Percentiles rank a stretch among this genome's conserved stretches.
These are phyloP conservation scores for Pseudocercospora crystallina DNA, from an alignment of 2,329 filamentous ascomycete genomes.

Conservation along the genomic window DNA sequence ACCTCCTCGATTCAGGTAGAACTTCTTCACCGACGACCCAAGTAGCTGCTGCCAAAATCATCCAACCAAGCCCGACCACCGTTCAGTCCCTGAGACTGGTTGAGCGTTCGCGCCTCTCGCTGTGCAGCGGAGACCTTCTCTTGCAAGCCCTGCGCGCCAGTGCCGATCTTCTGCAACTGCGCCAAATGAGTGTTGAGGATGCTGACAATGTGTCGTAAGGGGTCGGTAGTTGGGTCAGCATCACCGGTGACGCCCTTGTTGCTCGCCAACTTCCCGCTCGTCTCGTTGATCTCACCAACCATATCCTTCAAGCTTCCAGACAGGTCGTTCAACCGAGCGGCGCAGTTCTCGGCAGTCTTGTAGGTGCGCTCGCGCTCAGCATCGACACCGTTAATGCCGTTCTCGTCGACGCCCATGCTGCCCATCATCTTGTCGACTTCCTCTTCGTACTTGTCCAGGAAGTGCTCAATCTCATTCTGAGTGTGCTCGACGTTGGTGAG, in stretches of 20 bases:
- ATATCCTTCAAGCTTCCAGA: conserved; percentile 89
- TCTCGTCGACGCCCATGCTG: conserved; percentile 59
- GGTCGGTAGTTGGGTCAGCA: conserved; percentile 29
- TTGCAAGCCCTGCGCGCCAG: conserved; percentile 76
- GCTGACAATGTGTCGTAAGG: conserved; percentile 93
- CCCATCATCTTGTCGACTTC: conserved; percentile 89
- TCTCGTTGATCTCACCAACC: conserved; percentile 97
- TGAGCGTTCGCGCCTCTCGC: conserved; percentile 65
- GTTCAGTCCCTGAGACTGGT: conserved; percentile 44
- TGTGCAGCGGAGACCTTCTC: conserved; percentile 80
- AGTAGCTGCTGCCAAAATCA: conserved; percentile 9
- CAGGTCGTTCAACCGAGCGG: conserved; percentile 88
- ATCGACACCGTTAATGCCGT: conserved; percentile 74
- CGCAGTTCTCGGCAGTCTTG: conserved; percentile 90
- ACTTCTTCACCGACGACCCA: conserved; percentile 8
- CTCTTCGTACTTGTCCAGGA: conserved; percentile 86
- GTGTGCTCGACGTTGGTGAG: conserved; percentile 85
- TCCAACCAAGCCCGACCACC: conserved; percentile 47
- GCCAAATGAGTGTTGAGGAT: conserved; percentile 91
- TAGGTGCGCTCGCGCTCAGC: conserved; percentile 93
- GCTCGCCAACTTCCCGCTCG: conserved; percentile 72
- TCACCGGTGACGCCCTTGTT: conserved; percentile 78
- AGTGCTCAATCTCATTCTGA: conserved; percentile 84
- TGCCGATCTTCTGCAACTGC: conserved; percentile 91
- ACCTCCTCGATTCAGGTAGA: neutral